A percentile compares a stretch with the other conserved stretches of the same genome.
These are phyloP conservation scores for Aspergillus ellipticus DNA, from an alignment of 495 filamentous ascomycete species.

Conservation along the genomic window DNA sequence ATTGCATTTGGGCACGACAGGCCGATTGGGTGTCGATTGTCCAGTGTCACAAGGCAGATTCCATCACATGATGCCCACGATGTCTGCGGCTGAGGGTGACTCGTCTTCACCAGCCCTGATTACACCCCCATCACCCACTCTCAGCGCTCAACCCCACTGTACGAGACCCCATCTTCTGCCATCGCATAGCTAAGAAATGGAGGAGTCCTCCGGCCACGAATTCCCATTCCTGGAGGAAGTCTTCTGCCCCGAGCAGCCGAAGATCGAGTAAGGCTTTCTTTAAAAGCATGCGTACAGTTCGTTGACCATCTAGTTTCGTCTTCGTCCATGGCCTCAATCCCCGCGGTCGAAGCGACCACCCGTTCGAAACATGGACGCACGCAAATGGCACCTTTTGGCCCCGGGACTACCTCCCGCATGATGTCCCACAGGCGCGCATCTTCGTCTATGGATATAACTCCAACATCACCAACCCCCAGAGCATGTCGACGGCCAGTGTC, in stretches of 20 bases:
- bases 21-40: background rate
- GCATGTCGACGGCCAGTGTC: conserved; percentile 37
- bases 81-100: too few species aligned
- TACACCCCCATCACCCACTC: background rate
- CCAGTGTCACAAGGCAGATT: too few species aligned
- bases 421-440: conserved; percentile 37
- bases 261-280: conserved; percentile 32
- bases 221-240: conserved; percentile 38
- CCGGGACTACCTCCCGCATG: conserved; percentile 34
- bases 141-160: background rate
- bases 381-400: conserved; percentile 40
- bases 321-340: conserved; percentile 41
- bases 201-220: conserved; percentile 29
- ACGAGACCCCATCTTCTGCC: too few species aligned
- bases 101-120: too few species aligned
- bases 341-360: conserved; percentile 34
- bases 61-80: too few species aligned
- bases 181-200: conserved; percentile 5
- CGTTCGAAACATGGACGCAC: conserved; percentile 40
- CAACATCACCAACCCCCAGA: conserved; percentile 33
- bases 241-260: conserved; percentile 26
- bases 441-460: conserved; percentile 46
- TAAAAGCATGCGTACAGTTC: too few species aligned
- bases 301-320: conserved; percentile 23
- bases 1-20: background rate